Conservation (phyloP, 116 monocot genomes). For the Zostera marina region DNA sequence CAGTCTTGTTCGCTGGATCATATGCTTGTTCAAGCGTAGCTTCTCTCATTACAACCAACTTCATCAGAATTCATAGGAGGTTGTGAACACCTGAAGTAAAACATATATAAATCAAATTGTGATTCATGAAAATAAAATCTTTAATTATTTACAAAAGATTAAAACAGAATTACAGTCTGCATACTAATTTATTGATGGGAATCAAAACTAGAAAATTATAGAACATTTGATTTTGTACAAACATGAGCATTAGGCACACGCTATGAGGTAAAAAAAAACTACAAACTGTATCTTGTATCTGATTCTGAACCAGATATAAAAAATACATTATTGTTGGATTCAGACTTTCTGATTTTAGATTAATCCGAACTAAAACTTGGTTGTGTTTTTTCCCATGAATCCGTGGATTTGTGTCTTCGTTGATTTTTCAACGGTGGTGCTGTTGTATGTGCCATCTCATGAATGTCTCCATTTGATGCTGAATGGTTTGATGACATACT, state of each 20-base stretch:
- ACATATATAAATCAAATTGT: background rate
- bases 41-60: constrained; percentile 30
- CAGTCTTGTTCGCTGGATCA: constrained; percentile 11
- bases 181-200: background rate
- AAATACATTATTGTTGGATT: too few species aligned
- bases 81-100: constrained; percentile 10
- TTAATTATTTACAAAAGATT: background rate
- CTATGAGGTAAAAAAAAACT: background rate
- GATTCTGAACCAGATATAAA: background rate
- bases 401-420: constrained; percentile 5
- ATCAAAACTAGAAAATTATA: background rate
- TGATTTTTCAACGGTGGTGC: background rate
- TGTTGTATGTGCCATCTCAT: background rate
- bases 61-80: constrained; percentile 44
- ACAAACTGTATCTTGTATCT: background rate
- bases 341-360: background rate
- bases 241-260: background rate
- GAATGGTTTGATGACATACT: background rate
- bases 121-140: too few species aligned
- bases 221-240: constrained; percentile 3
- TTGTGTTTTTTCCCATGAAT: constrained; percentile 3
- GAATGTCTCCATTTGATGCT: constrained; percentile 6
- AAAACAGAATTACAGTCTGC: background rate
- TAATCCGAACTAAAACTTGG: background rate
- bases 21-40: constrained; percentile 17